Evolutionary conservation across 768 basidiomycete genomes (phyloP).

Genomic region (Lentinula sp.): DNA sequence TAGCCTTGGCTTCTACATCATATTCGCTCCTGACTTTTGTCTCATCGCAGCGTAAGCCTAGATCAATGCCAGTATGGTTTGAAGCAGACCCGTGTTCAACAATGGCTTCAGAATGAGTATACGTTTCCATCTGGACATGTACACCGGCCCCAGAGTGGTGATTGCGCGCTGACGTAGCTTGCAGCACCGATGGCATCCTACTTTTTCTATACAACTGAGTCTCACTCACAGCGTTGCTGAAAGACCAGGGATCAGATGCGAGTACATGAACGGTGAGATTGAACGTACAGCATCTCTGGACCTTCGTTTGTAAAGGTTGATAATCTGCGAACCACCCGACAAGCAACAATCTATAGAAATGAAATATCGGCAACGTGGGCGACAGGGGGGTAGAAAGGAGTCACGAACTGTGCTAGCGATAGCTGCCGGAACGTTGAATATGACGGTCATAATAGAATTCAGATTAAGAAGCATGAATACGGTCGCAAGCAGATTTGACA

Average conservation of each 20-base stretch:
- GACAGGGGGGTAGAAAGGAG: neutral
- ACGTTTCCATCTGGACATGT: conserved; percentile 39
- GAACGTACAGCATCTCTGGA: conserved; percentile 48
- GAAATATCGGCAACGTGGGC: neutral
- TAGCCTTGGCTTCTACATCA: conserved; percentile 1
- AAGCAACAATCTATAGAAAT: conserved; percentile 49
- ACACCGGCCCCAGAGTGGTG: conserved; percentile 39
- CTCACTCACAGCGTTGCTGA: conserved; percentile 13
- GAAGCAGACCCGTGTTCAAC: neutral
- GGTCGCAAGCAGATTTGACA: conserved; percentile 58
- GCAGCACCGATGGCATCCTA: neutral
- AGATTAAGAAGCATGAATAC: conserved; percentile 64
- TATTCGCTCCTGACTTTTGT: neutral
- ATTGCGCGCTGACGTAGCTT: conserved; percentile 26
- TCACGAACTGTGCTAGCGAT: conserved; percentile 54
- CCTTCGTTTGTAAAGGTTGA: conserved; percentile 48
- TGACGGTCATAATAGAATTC: conserved; percentile 69
- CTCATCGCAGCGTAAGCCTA: neutral
- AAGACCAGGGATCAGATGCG: conserved; percentile 7
- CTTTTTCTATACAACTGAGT: conserved; percentile 30
- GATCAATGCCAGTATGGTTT: neutral
- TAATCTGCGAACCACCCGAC: conserved; percentile 56
- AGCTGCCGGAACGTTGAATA: conserved; percentile 68
- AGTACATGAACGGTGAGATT: neutral
- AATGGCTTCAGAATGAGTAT: conserved; percentile 10